phyloP scores from a whole-genome alignment of 306 rosid species.

The Senna tora region DNA sequence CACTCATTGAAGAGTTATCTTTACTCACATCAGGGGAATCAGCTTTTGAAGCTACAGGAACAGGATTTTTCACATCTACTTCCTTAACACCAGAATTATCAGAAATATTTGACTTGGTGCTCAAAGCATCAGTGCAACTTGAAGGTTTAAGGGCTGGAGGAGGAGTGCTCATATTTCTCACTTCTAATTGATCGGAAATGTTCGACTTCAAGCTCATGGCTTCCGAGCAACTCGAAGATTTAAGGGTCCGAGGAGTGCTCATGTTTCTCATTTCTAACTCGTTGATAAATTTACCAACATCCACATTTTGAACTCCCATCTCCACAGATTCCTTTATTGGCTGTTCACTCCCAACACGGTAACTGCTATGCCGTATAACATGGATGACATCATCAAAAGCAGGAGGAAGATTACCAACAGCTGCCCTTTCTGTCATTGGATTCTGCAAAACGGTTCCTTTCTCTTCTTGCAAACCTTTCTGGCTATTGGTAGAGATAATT shows the following conservation, averaged over 20 bases:
- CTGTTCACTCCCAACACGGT: conserved; percentile 88
- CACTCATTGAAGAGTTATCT: conserved; percentile 45
- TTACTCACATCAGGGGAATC: conserved; percentile 57
- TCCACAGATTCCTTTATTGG: conserved; percentile 77
- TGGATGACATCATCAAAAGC: conserved; percentile 94
- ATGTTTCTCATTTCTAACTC: conserved; percentile 66
- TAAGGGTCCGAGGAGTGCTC: conserved; percentile 46
- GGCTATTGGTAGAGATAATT: conserved; percentile 49
- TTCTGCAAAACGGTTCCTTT: conserved; percentile 52
- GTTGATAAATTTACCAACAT: conserved; percentile 76
- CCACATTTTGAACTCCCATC: conserved; percentile 88
- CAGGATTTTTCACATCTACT: conserved; percentile 46
- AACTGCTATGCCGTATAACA: conserved; percentile 97
- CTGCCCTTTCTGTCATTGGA: conserved; percentile 56
- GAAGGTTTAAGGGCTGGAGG: conserved; percentile 48
- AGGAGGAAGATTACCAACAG: conserved; percentile 70
- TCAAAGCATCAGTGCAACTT: conserved; percentile 52
- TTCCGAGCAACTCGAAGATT: conserved; percentile 62
- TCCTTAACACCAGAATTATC: conserved; percentile 58
- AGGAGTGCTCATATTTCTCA: conserved; percentile 44
- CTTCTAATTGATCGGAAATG: conserved; percentile 59
- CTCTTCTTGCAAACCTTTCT: conserved; percentile 57
- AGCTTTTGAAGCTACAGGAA: conserved; percentile 47
- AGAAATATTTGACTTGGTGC: conserved; percentile 51
- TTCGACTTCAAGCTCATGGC: conserved; percentile 51